phyloP scores from a whole-genome alignment of 805 yeast species.

The Brettanomyces bruxellensis region DNA sequence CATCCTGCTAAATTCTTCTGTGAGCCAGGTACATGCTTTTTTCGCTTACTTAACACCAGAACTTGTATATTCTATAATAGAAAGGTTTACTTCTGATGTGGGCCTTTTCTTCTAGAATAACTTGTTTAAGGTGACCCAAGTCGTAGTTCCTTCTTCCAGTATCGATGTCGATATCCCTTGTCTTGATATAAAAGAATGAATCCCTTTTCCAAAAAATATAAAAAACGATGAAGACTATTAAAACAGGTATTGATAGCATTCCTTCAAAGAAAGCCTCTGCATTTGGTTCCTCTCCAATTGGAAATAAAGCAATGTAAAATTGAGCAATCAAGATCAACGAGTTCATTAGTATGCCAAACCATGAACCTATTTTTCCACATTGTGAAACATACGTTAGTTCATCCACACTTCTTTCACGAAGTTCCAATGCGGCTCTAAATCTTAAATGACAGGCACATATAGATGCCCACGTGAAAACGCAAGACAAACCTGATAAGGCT shows the following conservation, averaged over 20 bases:
- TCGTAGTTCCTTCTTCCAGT: constrained; percentile 55
- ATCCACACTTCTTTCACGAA: constrained; percentile 54
- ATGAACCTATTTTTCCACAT: constrained; percentile 58
- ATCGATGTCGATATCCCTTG: constrained; percentile 46
- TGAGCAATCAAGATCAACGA: constrained; percentile 57
- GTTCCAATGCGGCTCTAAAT: constrained; percentile 55
- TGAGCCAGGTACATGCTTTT: no score
- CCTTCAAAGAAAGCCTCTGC: constrained; percentile 52
- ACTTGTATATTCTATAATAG: constrained; percentile 38
- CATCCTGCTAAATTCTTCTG: no score
- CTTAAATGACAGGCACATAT: constrained; percentile 59
- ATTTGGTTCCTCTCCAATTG: constrained; percentile 42
- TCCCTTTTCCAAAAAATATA: constrained; percentile 30
- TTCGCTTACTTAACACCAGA: constrained; percentile 37
- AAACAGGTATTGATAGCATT: constrained; percentile 55
- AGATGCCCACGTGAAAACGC: constrained; percentile 71
- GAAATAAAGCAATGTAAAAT: constrained; percentile 75
- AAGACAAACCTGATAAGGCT: constrained; percentile 67
- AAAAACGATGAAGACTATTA: constrained; percentile 36
- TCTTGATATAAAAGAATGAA: constrained; percentile 35
- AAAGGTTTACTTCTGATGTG: constrained; percentile 34
- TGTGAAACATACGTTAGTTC: constrained; percentile 62
- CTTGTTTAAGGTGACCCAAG: constrained; percentile 42
- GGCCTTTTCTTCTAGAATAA: constrained; percentile 46
- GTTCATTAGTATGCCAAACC: constrained; percentile 48